These are phyloP conservation scores for Linum tenue DNA, from an alignment of 345 rosid genomes.

Conservation along the genomic window DNA sequence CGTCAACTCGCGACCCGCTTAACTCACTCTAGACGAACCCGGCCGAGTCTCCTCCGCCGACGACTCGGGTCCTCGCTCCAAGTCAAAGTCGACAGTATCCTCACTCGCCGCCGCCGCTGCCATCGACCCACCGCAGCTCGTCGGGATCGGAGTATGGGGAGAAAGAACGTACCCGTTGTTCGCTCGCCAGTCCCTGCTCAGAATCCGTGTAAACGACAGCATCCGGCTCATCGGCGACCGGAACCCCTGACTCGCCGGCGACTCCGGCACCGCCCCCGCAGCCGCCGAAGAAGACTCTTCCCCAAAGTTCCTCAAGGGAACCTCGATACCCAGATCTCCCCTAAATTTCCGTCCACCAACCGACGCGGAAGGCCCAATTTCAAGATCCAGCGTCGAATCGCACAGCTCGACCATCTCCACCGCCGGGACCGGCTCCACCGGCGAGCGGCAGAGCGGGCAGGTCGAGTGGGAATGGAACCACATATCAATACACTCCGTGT, in stretches of 20 bases:
- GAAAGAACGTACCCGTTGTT: slow-evolving; percentile 21
- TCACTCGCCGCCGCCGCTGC: neutral
- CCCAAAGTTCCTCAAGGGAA: neutral
- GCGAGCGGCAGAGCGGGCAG: slow-evolving; percentile 69
- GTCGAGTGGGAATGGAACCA: slow-evolving; percentile 44
- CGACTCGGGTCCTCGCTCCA: neutral
- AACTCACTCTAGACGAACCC: neutral
- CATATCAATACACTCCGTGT: slow-evolving; percentile 82
- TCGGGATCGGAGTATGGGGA: neutral
- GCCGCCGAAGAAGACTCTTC: slow-evolving; percentile 33
- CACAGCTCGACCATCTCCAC: neutral
- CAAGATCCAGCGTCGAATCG: neutral
- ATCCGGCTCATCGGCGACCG: neutral
- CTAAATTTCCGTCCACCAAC: neutral
- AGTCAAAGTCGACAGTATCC: neutral
- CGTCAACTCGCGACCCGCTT: neutral
- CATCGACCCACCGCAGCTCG: neutral
- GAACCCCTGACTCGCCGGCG: neutral
- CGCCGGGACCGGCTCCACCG: slow-evolving; percentile 37
- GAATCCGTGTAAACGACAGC: neutral
- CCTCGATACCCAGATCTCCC: neutral
- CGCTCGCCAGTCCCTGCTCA: neutral
- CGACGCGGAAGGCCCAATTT: neutral
- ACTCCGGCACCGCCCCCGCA: neutral
- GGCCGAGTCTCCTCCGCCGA: neutral